Base-by-base conservation (phyloP, 2,329 filamentous ascomycete species). In the Diplocarpon mali region DNA sequence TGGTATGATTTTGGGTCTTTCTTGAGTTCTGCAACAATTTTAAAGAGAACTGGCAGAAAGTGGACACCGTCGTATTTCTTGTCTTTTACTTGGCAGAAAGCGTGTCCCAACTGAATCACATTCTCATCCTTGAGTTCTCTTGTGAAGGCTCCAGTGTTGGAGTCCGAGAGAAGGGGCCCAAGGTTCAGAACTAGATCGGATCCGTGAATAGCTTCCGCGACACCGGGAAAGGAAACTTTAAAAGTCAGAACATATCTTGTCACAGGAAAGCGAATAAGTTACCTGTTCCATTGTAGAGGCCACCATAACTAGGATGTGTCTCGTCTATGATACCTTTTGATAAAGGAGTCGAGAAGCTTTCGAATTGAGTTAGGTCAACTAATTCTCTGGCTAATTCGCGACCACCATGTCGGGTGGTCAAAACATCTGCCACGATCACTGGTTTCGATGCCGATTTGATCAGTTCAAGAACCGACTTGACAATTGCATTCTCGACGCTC, bases 21-120 rank as follows among this genome's bases (percentile, higher is more conserved):
- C 39, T 55, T 53, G 20, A 59, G 40, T 28, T 51, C 53, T 14
- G 46, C 50, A 14, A 80, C 71, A 15, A 93, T 64, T 58, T 83
- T 84, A 47, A 70, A 71, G 32, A 95, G 69, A 13, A 94, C 83
- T 38, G 82, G 80, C 46, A 79, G 79, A 77, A 90, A 88, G 47
- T 78, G 73, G 24, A 57, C 44, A 31, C 48, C 49, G 5, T 54
- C 53, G 35, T 38, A 58, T 24, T 51, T 53, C 43, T 55, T 49
- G 2, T 39, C 53, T 5, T 48, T 39, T 13, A 60, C 37, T 13
- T 56, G 54, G 31, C 55, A 57, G 38, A 51, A 55, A 15, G 57
- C 48, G 43, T 55, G 53, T 13, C 47, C 54, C 12, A 55, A 20
- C 9, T 47, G 29, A 5, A 55, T 42, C 5, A 49, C 38, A 17